Evolutionary conservation across 2,329 filamentous ascomycete species (phyloP).

Genomic region (Sporothrix inflata): DNA sequence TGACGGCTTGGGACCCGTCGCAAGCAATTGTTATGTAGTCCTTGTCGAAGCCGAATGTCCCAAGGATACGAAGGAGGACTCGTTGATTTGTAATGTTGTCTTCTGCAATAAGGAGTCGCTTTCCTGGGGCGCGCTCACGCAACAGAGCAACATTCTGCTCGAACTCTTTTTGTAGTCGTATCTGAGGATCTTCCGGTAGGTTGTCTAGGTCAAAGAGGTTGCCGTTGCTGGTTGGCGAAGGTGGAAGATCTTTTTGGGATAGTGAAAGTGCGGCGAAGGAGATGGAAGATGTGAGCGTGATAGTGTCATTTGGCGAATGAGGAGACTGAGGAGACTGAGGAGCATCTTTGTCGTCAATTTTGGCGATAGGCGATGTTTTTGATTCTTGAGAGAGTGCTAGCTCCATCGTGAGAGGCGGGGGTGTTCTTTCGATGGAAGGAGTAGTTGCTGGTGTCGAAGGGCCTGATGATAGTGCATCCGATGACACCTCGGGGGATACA

Average conservation of each 20-base stretch:
- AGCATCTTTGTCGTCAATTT: not conserved
- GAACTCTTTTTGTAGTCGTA: not conserved
- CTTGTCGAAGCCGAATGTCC: constrained; percentile 45
- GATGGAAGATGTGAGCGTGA: not conserved
- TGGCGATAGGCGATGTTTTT: not conserved
- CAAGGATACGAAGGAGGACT: constrained; percentile 45
- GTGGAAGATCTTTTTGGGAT: not conserved
- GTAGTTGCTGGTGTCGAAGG: not conserved
- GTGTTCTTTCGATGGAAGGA: not conserved
- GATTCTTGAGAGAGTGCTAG: not conserved
- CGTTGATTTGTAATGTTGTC: constrained; percentile 51
- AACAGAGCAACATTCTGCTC: constrained; percentile 34
- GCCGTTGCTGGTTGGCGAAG: not conserved
- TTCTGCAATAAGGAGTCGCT: constrained; percentile 47
- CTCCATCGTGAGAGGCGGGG: too few relatives aligned
- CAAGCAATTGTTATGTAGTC: constrained; percentile 46
- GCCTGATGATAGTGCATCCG: not conserved
- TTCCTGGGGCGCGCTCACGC: constrained; percentile 44
- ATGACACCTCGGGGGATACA: not conserved
- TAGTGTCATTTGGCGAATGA: not conserved
- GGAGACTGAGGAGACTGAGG: not conserved
- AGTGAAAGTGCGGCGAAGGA: not conserved
- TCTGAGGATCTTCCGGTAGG: not conserved
- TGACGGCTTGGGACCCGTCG: constrained; percentile 50
- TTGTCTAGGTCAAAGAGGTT: not conserved